Evolutionary conservation across 345 rosid species (phyloP), one percentile per base, ranked within the genome.

Genomic region (Litchi chinensis): DNA sequence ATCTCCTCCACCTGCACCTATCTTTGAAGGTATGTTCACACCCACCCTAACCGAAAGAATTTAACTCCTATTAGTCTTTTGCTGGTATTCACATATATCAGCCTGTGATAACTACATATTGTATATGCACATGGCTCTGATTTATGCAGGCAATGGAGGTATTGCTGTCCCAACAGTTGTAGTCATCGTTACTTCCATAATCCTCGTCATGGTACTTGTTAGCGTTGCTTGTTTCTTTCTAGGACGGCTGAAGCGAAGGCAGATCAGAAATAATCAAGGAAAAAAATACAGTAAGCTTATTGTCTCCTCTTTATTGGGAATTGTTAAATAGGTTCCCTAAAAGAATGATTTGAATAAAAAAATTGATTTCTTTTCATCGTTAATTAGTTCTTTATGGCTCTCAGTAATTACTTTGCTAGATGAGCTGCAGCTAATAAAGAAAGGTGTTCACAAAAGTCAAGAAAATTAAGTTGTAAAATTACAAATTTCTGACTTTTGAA

Each of bases 141-240:
- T 19, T 73, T 46, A 4, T 76, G 83, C 77, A 76, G 81, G n/a
- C 8, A 68, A 40, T 3, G 41, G 62, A 59, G 59, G 67, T 4
- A 54, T 18, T 60, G n/a, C 71, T 5, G 32, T 75, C 28, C 19
- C 56, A 73, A 76, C 74, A 74, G 57, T 82, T 40, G 74, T 39
- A 2, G 50, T 81, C 72, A 73, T 83, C 48, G 76, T 81, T n/a
- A 79, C 80, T 76, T 75, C 85, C 1, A 39, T 63, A 28, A 26
- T 83, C 18, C 74, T 72, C 44, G 37, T 79, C 28, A 6, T 81
- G 11, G 75, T 69, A 22, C 68, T 83, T 56, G 32, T 79, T 12
- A 32, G 62, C 22, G 48, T 5, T 59, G 63, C 0, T 12, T 60
- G 13, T 7, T 63, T 18, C 74, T 8, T 79, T 59, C 50, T 39